phyloP scores from a whole-genome alignment of 2,329 filamentous ascomycete genomes.

The Pestalotiopsis sp. region DNA sequence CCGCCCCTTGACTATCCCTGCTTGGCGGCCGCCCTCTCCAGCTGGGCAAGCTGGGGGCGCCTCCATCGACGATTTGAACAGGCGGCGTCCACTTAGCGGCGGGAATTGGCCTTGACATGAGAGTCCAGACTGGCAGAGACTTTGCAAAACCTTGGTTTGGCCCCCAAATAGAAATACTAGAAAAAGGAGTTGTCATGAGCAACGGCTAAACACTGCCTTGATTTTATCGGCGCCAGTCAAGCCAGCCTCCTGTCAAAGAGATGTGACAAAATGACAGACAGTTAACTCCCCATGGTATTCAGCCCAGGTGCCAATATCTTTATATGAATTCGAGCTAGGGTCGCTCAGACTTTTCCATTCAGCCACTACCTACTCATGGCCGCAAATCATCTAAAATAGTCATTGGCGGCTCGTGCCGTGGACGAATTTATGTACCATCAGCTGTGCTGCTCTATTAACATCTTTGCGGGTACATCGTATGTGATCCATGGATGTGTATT shows the following conservation, averaged over 20 bases:
- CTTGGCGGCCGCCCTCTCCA: background rate
- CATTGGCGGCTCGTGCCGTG: background rate
- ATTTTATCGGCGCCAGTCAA: background rate
- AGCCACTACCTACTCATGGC: no score
- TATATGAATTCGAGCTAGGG: background rate
- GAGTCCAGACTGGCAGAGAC: background rate
- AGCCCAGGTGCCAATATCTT: background rate
- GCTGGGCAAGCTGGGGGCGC: background rate
- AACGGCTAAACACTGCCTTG: background rate
- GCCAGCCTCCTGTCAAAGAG: background rate
- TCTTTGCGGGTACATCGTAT: background rate
- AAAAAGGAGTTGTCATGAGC: slow-evolving; percentile 6
- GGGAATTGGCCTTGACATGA: slow-evolving; percentile 1
- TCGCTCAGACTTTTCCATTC: background rate
- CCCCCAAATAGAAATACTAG: background rate
- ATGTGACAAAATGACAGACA: background rate
- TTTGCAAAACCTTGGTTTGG: background rate
- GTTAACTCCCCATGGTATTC: background rate
- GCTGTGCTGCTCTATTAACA: background rate
- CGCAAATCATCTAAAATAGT: background rate
- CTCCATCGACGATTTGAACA: background rate
- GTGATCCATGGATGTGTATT: background rate
- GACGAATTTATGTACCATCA: background rate
- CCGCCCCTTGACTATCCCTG: background rate
- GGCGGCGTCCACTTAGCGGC: slow-evolving; percentile 5